A percentile compares a stretch with the other conserved stretches of the same genome.
phyloP scores from a whole-genome alignment of 495 filamentous ascomycete species.

The Daldinia caldariorum region DNA sequence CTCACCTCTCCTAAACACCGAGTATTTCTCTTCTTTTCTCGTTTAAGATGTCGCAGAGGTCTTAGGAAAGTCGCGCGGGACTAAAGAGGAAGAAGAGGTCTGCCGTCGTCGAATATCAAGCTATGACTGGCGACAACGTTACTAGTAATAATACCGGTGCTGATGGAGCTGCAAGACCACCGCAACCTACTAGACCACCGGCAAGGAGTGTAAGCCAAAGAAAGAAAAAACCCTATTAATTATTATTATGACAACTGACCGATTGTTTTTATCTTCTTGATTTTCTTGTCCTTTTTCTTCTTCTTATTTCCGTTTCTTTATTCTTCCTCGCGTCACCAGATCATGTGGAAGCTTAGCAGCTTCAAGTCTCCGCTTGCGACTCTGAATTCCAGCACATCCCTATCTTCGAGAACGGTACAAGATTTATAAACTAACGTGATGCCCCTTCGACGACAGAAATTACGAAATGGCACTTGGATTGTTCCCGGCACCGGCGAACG shows the following conservation, averaged over 20 bases:
- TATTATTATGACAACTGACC: constrained; percentile 13
- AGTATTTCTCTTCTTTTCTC: not conserved
- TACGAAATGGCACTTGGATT: constrained; percentile 70
- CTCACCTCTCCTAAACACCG: not conserved
- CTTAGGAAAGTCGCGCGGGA: constrained; percentile 37
- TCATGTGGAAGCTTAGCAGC: not conserved
- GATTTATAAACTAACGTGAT: constrained; percentile 42
- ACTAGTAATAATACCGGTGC: constrained; percentile 19
- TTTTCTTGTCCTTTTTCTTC: constrained; percentile 5
- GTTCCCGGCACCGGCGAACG: constrained; percentile 69
- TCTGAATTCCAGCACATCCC: constrained; percentile 2
- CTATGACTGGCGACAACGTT: constrained; percentile 39
- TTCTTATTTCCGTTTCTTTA: not conserved
- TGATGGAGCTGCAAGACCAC: constrained; percentile 39
- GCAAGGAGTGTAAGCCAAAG: constrained; percentile 33
- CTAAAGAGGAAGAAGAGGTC: constrained; percentile 35
- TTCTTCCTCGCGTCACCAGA: not conserved
- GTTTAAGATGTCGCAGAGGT: constrained; percentile 29
- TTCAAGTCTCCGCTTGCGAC: constrained; percentile 12
- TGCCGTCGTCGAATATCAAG: constrained; percentile 22
- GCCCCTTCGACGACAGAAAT: constrained; percentile 56
- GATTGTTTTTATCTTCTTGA: constrained; percentile 1
- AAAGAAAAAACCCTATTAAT: constrained; percentile 13
- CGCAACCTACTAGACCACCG: constrained; percentile 31
- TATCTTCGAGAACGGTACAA: constrained; percentile 16